phyloP scores from a whole-genome alignment of 768 basidiomycete genomes.

The Pleurotus sapidus region DNA sequence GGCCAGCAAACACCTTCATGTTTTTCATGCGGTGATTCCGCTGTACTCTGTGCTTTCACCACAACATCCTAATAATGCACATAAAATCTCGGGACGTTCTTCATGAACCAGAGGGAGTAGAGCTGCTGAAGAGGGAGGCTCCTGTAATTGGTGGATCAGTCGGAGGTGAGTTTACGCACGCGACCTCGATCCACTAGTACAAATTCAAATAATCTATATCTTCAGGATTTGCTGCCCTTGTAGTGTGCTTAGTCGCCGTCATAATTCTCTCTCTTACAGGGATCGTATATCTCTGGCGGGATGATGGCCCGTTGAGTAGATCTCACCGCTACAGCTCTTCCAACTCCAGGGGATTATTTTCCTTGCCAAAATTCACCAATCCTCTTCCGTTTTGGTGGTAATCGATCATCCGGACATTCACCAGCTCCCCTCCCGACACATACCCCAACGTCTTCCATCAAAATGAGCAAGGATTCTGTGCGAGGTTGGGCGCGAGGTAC shows the following conservation, averaged over 20 bases:
- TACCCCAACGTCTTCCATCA: neutral
- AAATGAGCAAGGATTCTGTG: neutral
- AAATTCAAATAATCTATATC: neutral
- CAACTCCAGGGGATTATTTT: neutral
- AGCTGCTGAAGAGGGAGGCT: neutral
- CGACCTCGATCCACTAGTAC: neutral
- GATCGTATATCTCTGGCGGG: slow-evolving; percentile 1
- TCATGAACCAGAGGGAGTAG: neutral
- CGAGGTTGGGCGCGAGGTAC: slow-evolving; percentile 1
- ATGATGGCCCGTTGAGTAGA: neutral
- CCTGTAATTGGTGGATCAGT: slow-evolving; percentile 4
- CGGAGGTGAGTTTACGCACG: neutral
- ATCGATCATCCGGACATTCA: neutral
- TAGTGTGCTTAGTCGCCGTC: slow-evolving; percentile 3
- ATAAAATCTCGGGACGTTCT: neutral
- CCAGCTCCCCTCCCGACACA: neutral
- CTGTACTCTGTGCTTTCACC: neutral
- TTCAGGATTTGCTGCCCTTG: slow-evolving; percentile 2
- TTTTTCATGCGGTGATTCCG: neutral
- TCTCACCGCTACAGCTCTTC: neutral
- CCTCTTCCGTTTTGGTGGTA: neutral
- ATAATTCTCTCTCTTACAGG: slow-evolving; percentile 1
- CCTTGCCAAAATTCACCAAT: neutral
- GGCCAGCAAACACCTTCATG: neutral
- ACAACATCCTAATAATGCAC: neutral